These are phyloP conservation scores for Plectranthus barbatus DNA, from an alignment of 257 asterid species.

Conservation along the genomic window DNA sequence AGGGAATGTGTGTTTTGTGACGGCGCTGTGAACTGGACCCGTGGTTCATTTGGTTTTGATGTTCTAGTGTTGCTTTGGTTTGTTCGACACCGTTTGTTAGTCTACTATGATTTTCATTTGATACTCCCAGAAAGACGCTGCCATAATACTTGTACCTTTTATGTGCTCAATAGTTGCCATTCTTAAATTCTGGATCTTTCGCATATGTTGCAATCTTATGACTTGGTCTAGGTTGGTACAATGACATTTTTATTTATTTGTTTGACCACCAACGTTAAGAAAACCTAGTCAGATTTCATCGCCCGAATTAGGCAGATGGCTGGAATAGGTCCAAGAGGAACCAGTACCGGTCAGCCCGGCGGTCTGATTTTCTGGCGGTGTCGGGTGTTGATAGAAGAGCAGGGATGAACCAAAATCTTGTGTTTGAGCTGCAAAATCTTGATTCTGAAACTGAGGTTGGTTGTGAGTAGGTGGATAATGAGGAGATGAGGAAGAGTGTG, in stretches of 20 bases:
- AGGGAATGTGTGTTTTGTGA: too few species aligned
- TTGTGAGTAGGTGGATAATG: too few species aligned
- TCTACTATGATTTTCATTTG: background rate
- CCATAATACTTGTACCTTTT: constrained; percentile 12
- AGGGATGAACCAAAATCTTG: background rate
- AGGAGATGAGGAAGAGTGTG: background rate
- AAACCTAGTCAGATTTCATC: background rate
- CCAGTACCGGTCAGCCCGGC: too few species aligned
- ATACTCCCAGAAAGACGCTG: background rate
- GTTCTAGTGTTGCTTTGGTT: background rate
- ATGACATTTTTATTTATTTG: too few species aligned
- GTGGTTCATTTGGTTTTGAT: background rate
- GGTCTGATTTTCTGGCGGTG: background rate
- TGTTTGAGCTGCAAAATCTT: background rate
- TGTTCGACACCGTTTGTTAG: background rate
- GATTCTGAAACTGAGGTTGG: background rate
- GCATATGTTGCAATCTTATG: background rate
- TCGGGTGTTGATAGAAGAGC: background rate
- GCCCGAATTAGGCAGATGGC: background rate
- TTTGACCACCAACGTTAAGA: too few species aligned
- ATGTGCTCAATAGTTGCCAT: background rate
- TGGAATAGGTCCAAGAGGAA: background rate
- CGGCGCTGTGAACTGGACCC: background rate
- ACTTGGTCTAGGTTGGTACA: background rate
- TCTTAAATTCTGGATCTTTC: background rate